Base-by-base conservation (phyloP, 371 early-diverging fungal species). In the Mucor sp. region DNA sequence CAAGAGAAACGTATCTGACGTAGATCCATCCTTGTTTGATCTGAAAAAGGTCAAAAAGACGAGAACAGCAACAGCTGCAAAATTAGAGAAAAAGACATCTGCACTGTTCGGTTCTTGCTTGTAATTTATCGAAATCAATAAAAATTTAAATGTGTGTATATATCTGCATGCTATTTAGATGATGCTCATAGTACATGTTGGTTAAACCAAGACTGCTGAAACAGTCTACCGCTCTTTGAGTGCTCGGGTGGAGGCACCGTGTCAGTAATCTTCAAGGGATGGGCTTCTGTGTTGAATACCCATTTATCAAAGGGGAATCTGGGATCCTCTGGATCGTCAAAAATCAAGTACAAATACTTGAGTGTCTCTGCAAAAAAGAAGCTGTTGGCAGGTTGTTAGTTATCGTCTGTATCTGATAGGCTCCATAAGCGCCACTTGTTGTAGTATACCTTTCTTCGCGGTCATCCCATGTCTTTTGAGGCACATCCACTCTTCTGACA, bases 291-390 rank as follows among this genome's bases (percentile, higher is more conserved):
- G 56, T 92, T 96, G 69, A 94, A 86, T 11, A 96, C 94, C 74
- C 88, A 96, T 76, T 93, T 70, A 72, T 93, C 90, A 50, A 96
- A 79, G 43, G 92, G 85, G 12, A 81, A 63, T 5, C 58, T 59
- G 6, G 73, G 67, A 0, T 30, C 14, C 6, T 63, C 43, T n/a
- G 91, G 85, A 47, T 87, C 90, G 30, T 87, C 80, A 84, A 95
- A 97, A 19, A 97, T 78, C 41, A 96, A 76, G 70, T 94, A 97
- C 50, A 97, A 81, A 74, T 97, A 97, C 76, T 99, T 97, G 62
- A 97, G 86, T 0, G 98, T 97, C 74, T 99, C 99, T 0, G 95
- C 95, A 72, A 94, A 83, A 68, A 95, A 92, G 78, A 94, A 96
- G 55, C 90, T 86, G 59, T 21, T 35, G 4, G 33, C 1, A 33